Evolutionary conservation across 2,329 filamentous ascomycete species (phyloP), one percentile per base, ranked within the genome.

Genomic region (Fusarium musae): DNA sequence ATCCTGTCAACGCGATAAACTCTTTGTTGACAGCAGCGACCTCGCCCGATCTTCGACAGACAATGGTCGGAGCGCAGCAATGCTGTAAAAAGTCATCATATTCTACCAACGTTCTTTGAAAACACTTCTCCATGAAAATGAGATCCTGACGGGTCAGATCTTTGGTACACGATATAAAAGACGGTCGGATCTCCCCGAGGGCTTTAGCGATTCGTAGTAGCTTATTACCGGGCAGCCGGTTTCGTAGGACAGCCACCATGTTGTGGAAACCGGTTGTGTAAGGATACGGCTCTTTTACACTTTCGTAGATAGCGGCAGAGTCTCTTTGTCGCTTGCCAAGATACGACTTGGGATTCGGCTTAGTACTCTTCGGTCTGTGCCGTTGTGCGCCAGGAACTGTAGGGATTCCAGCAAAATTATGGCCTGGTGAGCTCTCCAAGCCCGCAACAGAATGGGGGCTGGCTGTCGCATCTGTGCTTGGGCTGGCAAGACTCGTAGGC

Each of bases 91-190:
- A 96, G 73, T 97, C 94, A 79, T 98, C 94, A 78, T 97, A 97
- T 80, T 97, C 95, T 79, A 95, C 94, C 16, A 98, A 86, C 0
- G 94, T 97, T 42, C 96, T 90, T 82, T 99, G 96, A 79, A 98
- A 94, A 78, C 93, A 97, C 83, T 97, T 97, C 82, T 99, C 96
- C 93, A 97, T 97, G 81, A 98, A 98, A 28, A 99, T 91, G 34
- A 98, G 86, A 81, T 99, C 96, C 78, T 96, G 92, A 23, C 92
- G 87, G 73, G 94, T 95, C 69, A 98, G 85, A n/a, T 94, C 95
- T 78, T 93, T 93, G 26, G 94, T 97, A 70, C 94, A 97, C 16
- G 95, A 92, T 72, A 98, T 96, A 80, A 99, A 96, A 0, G 95
- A 96, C 4, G 96, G 96, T 12, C 96, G 92, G 76, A 98, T 97